Evolutionary conservation across 768 basidiomycete species (phyloP).

Genomic region (Rhizopogon vesiculosus): DNA sequence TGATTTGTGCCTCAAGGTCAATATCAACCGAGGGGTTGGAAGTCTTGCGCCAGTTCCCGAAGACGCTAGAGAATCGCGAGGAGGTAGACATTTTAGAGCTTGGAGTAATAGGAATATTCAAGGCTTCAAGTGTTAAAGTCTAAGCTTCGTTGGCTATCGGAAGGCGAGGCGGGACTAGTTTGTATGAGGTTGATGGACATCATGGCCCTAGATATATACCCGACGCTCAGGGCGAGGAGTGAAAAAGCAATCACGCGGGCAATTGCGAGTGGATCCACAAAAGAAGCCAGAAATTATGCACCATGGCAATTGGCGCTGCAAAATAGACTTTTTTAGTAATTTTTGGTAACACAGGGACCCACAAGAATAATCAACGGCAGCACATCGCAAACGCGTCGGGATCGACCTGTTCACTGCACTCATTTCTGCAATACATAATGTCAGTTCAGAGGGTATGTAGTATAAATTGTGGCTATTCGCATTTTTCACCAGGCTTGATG

Average conservation of each 20-base stretch:
- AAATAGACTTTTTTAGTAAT: slow-evolving; percentile 4
- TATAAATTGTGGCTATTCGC: too few species aligned
- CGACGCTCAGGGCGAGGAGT: background rate
- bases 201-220: slow-evolving; percentile 7
- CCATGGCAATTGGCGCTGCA: background rate
- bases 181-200: background rate
- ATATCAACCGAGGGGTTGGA: slow-evolving; percentile 5
- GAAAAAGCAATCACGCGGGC: slow-evolving; percentile 3
- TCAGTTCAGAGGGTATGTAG: too few species aligned
- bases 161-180: background rate
- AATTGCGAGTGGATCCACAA: slow-evolving; percentile 8
- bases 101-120: slow-evolving; percentile 1
- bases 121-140: background rate
- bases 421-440: too few species aligned
- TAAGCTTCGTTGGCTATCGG: background rate
- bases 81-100: background rate
- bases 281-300: background rate
- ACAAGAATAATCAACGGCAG: background rate
- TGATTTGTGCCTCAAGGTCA: slow-evolving; percentile 15
- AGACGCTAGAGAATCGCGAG: slow-evolving; percentile 6
- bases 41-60: slow-evolving; percentile 12
- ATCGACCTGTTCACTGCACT: background rate
- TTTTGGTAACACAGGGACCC: background rate
- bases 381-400: background rate
- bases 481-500: too few species aligned